These are phyloP conservation scores for Arachis monticola DNA, from an alignment of 331 rosid species.

Conservation along the genomic window DNA sequence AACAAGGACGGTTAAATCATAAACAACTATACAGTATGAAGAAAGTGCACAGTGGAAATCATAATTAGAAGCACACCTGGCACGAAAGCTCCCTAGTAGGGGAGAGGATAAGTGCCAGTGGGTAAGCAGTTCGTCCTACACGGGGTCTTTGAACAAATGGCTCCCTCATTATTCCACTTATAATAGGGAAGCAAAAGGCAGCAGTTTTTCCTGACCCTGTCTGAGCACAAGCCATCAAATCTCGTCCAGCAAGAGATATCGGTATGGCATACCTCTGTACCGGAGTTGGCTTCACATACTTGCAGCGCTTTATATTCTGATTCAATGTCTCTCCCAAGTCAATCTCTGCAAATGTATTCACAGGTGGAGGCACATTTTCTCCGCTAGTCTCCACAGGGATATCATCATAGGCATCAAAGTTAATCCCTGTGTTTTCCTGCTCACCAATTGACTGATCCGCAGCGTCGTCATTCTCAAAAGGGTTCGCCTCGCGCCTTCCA, in stretches of 20 bases:
- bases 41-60: conserved; percentile 23
- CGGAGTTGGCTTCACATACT: conserved; percentile 89
- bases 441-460: conserved; percentile 45
- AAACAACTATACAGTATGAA: conserved; percentile 8
- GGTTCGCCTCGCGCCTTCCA: conserved; percentile 76
- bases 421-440: conserved; percentile 68
- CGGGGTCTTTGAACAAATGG: conserved; percentile 69
- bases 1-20: background rate
- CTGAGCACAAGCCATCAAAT: conserved; percentile 93
- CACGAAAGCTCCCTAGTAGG: conserved; percentile 89
- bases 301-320: conserved; percentile 74
- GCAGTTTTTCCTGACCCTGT: conserved; percentile 95
- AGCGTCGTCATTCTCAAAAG: conserved; percentile 61
- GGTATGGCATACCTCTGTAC: conserved; percentile 91
- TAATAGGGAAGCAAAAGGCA: conserved; percentile 88
- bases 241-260: conserved; percentile 70
- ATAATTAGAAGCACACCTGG: conserved; percentile 57
- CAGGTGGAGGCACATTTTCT: conserved; percentile 75
- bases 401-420: conserved; percentile 88
- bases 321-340: conserved; percentile 81
- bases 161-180: conserved; percentile 74
- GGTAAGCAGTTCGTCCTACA: conserved; percentile 71
- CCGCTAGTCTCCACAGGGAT: conserved; percentile 91
- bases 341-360: conserved; percentile 75
- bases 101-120: conserved; percentile 84